Evolutionary conservation across 208 protist genomes (phyloP), one percentile per base, ranked within the genome.

Genomic region (Leishmania mexicana): DNA sequence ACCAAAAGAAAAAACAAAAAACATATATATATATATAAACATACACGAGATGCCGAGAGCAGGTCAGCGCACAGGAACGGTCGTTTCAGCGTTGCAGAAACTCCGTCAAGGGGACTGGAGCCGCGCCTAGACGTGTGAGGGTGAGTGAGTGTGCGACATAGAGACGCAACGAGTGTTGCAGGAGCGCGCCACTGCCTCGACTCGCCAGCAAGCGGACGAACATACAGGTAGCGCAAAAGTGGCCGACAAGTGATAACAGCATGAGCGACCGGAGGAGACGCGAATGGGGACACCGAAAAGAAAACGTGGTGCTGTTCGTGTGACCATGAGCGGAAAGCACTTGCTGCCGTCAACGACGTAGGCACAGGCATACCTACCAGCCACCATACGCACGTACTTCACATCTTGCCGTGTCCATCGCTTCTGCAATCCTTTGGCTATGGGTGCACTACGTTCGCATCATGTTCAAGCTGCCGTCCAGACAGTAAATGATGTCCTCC

Each of bases 401-500:
- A 10, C 35, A 58, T 4, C 31, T 40, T 40, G n/a, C 4, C 51
- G 51, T 15, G 7, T 17, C 19, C 72, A 17, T 62, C 31, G 72
- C 19, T 24, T 10, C 7, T n/a, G 35, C 51, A 45, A 3, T 19
- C 47, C 45, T 76, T 35, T 11, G 0, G 51, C n/a, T 21, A 76
- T 15, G 35, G n/a, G 31, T 40, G 31, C 49, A 17, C 65, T 80
- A 80, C 17, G 17, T 40, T 17, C 64, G 64, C n/a, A 24, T 45
- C 57, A 72, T 47, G n/a, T 73, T 53, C 24, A 80, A 51, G 8
- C 76, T 73, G 7, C 87, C 88, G 49, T 95, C 88, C 3, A 97
- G 73, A 74, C 91, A 95, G 83, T 97, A 97, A 19, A 97, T 90
- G 72, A 97, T 94, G 79, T 97, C 95, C 35, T 97, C 93, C 51